Base-by-base conservation (phyloP, 495 filamentous ascomycete species). In the Corynascus novoguineensis region DNA sequence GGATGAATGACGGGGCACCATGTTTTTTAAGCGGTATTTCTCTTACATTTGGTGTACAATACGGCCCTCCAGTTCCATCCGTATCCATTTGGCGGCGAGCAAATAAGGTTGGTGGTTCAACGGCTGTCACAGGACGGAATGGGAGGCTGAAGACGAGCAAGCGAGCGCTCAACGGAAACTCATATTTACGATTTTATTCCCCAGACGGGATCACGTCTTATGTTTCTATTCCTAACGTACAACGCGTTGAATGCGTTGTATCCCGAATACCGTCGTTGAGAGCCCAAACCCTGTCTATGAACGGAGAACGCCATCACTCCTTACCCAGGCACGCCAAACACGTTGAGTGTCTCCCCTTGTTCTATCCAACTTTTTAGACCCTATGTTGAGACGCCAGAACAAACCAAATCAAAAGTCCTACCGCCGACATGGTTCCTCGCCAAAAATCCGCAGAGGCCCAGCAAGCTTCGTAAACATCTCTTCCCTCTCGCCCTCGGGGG, bases 391-490 rank as follows among this genome's bases (percentile, higher is more conserved):
- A 49, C 45, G 9, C 44, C 28, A 37, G 17, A n/a, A 34, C 19
- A 52, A 24, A 21, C 14, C 47, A 1, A 21, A 29, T 9, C 37
- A 11, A 12, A n/a, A n/a, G n/a, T n/a, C 35, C 37, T 24, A 21
- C 45, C 15, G 10, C 34, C 24, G 17, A 53, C 47, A 63, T 22
- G 59, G 46, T 40, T 60, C 63, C 50, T 75, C 74, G 21, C 69
- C 71, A 60, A 81, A 83, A 22, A 81, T 64, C 4, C 82, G 76
- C 61, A 86, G 71, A 25, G 88, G 85, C 6, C 84, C 85, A 50
- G 76, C 75, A 42, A 93, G 68, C 73, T 97, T 97, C 29, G 82
- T 85, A 61, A 83, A 71, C 92, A 97, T 96, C 76, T 97, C 93
- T 50, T 93, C 87, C 77, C 84, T 86, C 77, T 97, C 92, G 8